These are phyloP conservation scores for Boletus bicolor DNA, from an alignment of 768 basidiomycete species.

Conservation along the genomic window DNA sequence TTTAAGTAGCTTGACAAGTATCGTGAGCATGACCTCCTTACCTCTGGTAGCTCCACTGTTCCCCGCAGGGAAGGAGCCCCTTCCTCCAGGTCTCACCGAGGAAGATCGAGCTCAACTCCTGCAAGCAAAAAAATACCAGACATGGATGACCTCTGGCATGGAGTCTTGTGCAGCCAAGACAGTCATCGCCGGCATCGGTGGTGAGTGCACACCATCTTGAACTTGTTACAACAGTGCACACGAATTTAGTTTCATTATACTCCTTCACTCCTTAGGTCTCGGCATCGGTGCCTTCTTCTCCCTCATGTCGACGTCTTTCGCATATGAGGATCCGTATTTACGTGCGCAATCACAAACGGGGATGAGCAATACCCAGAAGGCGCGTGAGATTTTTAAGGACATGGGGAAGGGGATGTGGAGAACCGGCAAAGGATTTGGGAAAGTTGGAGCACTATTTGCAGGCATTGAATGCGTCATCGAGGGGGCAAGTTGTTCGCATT, in stretches of 20 bases:
- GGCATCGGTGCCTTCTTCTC: slow-evolving; percentile 94
- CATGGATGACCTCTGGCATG: slow-evolving; percentile 66
- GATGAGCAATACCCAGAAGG: slow-evolving; percentile 70
- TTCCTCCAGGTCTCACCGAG: slow-evolving; percentile 79
- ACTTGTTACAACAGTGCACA: not conserved
- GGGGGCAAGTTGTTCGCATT: slow-evolving; percentile 57
- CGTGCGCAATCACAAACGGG: slow-evolving; percentile 57
- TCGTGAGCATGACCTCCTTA: slow-evolving; percentile 18
- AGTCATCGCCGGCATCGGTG: slow-evolving; percentile 74
- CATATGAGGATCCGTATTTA: slow-evolving; percentile 89
- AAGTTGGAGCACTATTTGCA: slow-evolving; percentile 92
- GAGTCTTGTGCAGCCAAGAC: slow-evolving; percentile 88
- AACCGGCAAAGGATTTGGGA: slow-evolving; percentile 88
- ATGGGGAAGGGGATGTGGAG: slow-evolving; percentile 93
- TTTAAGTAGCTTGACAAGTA: not conserved
- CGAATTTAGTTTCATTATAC: slow-evolving; percentile 4
- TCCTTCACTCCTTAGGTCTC: slow-evolving; percentile 54
- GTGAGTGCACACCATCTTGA: slow-evolving; percentile 42
- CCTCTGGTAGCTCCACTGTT: slow-evolving; percentile 67
- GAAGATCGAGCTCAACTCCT: slow-evolving; percentile 68
- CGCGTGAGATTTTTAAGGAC: slow-evolving; percentile 82
- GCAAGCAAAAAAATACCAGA: slow-evolving; percentile 76
- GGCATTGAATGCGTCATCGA: slow-evolving; percentile 95
- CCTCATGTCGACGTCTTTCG: slow-evolving; percentile 92
- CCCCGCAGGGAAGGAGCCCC: slow-evolving; percentile 81